phyloP scores from a whole-genome alignment of 139 green algal genomes.

The Diplosphaera chodatii region DNA sequence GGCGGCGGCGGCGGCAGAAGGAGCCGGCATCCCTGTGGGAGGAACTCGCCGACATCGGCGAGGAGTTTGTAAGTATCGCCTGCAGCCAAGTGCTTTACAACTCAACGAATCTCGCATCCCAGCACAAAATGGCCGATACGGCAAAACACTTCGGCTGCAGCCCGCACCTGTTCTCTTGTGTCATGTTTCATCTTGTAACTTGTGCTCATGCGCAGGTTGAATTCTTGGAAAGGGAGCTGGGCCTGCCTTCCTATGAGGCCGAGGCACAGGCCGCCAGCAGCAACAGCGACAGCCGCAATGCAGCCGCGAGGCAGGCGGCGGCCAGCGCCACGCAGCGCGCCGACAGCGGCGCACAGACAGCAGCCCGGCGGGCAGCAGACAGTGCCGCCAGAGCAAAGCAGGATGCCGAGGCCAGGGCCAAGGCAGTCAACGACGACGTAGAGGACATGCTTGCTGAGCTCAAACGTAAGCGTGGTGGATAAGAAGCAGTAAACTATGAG shows the following conservation, averaged over 20 bases:
- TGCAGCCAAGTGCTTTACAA: too few relatives aligned
- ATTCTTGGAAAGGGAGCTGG: constrained; percentile 44
- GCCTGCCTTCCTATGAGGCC: constrained; percentile 6
- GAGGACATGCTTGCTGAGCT: constrained; percentile 40
- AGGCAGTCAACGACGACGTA: constrained; percentile 17
- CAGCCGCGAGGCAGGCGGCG: not conserved
- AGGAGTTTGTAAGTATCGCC: constrained; percentile 52
- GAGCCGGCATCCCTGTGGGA: constrained; percentile 33
- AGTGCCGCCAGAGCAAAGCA: not conserved
- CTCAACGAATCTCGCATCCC: too few relatives aligned
- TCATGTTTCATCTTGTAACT: too few relatives aligned
- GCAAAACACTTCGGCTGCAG: too few relatives aligned
- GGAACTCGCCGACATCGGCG: constrained; percentile 51
- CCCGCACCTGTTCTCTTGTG: too few relatives aligned
- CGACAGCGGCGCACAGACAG: not conserved
- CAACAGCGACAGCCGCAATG: not conserved
- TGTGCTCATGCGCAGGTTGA: constrained; percentile 15
- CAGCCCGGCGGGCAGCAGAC: not conserved
- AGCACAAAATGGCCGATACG: too few relatives aligned
- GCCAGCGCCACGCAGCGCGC: not conserved
- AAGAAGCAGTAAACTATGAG: constrained; percentile 11
- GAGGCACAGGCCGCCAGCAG: not conserved
- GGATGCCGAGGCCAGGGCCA: not conserved
- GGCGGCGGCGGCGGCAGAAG: constrained; percentile 9
- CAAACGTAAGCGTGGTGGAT: constrained; percentile 44